Base-by-base conservation (phyloP, 306 rosid genomes). In the Purshia tridentata region DNA sequence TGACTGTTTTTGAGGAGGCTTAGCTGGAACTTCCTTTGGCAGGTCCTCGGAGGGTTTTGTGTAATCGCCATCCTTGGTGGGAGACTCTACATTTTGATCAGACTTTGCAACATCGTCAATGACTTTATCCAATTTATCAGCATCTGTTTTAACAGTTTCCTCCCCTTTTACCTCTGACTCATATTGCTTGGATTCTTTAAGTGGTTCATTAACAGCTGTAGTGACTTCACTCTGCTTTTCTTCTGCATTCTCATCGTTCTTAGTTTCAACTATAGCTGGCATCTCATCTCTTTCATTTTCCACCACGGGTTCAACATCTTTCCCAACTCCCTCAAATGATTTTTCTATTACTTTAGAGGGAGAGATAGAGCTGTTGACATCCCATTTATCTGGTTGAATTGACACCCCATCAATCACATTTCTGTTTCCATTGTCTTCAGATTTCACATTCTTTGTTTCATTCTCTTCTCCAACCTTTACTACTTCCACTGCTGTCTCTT, bases 1-100 rank as follows among this genome's bases (percentile, higher is more conserved):
- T 48, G 97, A 87, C 48, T 91, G 97, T 82, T 87, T 91, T 22
- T 82, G 89, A 61, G 84, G 71, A 48, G 88, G 78, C 67, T 85
- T 91, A 55, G 83, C 75, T 18, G 81, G 77, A 71, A 82, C 77
- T 83, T 91, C 92, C 63, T 81, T 86, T 35, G 88, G 81, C 83
- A 65, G 72, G 56, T 87, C 85, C 62, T 80, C 74, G 6, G 89
- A 16, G 64, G 83, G 10, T 76, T 77, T 76, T 46, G 79, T 79
- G 45, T 81, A 70, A 53, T 78, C 88, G 20, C 70, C 74, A 54
- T 83, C 86, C 79, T 83, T 81, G 58, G 78, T 45, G 67, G 80
- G 59, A 23, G 61, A 65, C 81, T 84, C 86, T 47, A 68, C 50
- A 48, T 69, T 76, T 73, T 74, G 79, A 56, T 88, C 83, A 29